Base-by-base conservation (phyloP, 768 basidiomycete species). In the Leccinellum rugosiceps region DNA sequence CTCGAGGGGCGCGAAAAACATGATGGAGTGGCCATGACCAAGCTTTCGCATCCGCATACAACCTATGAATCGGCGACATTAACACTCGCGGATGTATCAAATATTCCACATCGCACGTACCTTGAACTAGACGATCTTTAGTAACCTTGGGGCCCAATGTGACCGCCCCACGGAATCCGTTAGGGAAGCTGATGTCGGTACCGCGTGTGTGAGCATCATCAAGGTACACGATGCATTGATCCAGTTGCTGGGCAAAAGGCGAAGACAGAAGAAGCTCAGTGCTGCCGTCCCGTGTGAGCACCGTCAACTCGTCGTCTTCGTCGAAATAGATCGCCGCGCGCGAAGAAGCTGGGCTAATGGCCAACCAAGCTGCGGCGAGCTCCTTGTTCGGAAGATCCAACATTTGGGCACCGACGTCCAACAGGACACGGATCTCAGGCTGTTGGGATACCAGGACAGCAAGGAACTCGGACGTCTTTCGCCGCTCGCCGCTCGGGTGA, bases 361-460 rank as follows among this genome's bases (percentile, higher is more conserved):
- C 31, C 6, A 84, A 64, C 83, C 83, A 84, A 2, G 62, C 50
- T 19, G 55, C 35, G 3, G 73, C 78, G 1, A 84, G 53, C 23
- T 78, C 68, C 2, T 62, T 32, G 57, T 82, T 84, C 23, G 71
- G 65, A 53, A 81, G 68, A 45, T 84, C 81, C 10, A 84, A 67
- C 68, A 84, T 79, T 57, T 84, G 82, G 0, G 82, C 82, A 3
- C 82, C 83, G 14, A 84, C 81, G 48, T 84, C 82, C 14, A 84
- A 66, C 23, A 84, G 65, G 6, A 83, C 80, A 19, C 72, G 72
- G 25, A 83, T 71, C 19, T 70, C 64, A 3, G 75, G 77, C 1
- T 53, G 51, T 58, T 79, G 73, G 0, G 55, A 21, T 13, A 72
- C 70, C 3, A 84, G 15, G 21, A 69, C 52, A 2, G 63, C 19